A percentile compares a stretch with the other conserved stretches of the same genome.
Conservation (phyloP, 345 rosid genomes). For the Dipteronia dyeriana region DNA sequence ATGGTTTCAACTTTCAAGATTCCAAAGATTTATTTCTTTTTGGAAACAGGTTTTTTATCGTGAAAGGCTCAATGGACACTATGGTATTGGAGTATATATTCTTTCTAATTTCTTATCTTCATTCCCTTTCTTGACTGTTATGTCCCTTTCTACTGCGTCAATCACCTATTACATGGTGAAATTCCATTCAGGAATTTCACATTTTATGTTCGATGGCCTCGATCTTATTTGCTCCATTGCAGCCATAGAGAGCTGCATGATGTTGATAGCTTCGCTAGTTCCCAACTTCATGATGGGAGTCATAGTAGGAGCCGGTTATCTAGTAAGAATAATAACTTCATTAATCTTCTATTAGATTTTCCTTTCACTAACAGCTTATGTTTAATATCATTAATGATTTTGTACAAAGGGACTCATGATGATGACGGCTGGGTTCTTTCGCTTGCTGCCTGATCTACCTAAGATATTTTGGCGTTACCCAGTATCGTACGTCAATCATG, state of each 20-base stretch:
- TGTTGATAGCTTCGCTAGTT: conserved; percentile 56
- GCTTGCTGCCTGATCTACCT: conserved; percentile 45
- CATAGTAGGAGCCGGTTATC: conserved; percentile 48
- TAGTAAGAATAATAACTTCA: conserved; percentile 37
- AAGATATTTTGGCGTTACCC: conserved; percentile 58
- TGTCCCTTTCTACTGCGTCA: conserved; percentile 37
- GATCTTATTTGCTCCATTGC: conserved; percentile 47
- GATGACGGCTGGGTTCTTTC: conserved; percentile 56
- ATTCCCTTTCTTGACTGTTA: conserved; percentile 42
- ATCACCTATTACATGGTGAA: conserved; percentile 55
- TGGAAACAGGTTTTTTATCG: conserved; percentile 40
- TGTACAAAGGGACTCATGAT: conserved; percentile 43
- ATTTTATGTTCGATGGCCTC: conserved; percentile 30
- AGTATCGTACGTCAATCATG: conserved; percentile 48
- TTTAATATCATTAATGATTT: conserved; percentile 12
- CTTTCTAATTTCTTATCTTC: conserved; percentile 57
- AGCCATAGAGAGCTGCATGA: conserved; percentile 55
- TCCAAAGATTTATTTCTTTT: neutral
- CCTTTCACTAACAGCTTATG: neutral
- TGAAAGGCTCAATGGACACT: conserved; percentile 49
- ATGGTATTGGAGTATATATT: conserved; percentile 41
- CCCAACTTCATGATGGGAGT: conserved; percentile 57
- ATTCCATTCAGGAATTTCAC: conserved; percentile 36
- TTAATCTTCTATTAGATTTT: neutral
- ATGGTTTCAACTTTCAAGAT: conserved; percentile 15